A percentile compares a stretch with the other conserved stretches of the same genome.
Conservation (phyloP, 441 rosid species). For the Euphorbia neoarborescens region DNA sequence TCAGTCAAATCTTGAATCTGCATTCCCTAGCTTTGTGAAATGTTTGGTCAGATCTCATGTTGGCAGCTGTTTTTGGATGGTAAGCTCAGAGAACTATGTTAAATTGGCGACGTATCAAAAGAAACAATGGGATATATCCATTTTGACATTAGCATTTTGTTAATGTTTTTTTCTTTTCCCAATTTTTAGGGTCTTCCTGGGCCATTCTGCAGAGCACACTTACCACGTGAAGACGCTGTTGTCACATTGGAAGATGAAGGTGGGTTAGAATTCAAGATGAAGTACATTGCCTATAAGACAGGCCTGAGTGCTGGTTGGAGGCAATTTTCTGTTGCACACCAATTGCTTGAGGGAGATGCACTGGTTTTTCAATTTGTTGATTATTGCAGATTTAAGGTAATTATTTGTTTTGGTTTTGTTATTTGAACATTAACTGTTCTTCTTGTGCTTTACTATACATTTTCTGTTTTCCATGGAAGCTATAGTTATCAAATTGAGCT, state of each 20-base stretch:
- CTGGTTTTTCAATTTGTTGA: conserved; percentile 56
- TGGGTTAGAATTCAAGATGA: conserved; percentile 36
- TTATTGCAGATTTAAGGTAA: conserved; percentile 53
- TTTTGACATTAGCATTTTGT: conserved; percentile 6
- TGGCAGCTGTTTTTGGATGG: conserved; percentile 68
- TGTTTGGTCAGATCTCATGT: conserved; percentile 62
- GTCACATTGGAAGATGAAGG: conserved; percentile 46
- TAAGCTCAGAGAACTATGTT: conserved; percentile 16
- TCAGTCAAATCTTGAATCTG: conserved; percentile 52
- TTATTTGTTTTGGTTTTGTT: conserved; percentile 11
- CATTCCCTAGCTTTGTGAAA: conserved; percentile 50
- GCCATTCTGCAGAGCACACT: conserved; percentile 45
- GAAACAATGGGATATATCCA: background rate
- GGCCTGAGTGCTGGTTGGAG: conserved; percentile 87
- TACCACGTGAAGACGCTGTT: conserved; percentile 42
- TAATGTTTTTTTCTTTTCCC: background rate
- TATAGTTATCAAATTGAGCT: background rate
- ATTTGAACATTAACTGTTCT: conserved; percentile 4
- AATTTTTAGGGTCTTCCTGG: conserved; percentile 56
- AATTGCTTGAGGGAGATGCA: conserved; percentile 61
- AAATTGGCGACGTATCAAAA: background rate
- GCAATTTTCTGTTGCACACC: conserved; percentile 50
- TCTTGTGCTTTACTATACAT: conserved; percentile 4
- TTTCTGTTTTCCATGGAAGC: background rate
- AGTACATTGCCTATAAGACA: conserved; percentile 50